Evolutionary conservation across 208 protist species (phyloP).

Genomic region (Balamuthia mandrillaris): DNA sequence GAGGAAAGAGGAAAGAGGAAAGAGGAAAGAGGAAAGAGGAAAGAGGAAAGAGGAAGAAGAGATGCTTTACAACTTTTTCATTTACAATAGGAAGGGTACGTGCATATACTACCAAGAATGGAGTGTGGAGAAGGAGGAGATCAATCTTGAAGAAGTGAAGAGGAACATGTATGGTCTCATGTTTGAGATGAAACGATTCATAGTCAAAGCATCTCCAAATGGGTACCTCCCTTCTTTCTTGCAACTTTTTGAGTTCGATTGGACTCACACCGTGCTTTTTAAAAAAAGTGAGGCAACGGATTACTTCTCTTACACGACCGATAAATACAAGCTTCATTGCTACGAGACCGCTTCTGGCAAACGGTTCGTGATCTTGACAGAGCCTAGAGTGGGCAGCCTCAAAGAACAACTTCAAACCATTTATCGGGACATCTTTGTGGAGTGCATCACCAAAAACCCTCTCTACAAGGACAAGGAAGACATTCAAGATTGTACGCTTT

Average conservation of each 20-base stretch:
- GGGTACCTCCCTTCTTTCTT: constrained; percentile 22
- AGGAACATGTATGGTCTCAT: constrained; percentile 55
- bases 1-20: too few species aligned
- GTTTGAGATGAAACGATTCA: constrained; percentile 48
- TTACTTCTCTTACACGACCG: constrained; percentile 54
- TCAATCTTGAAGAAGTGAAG: constrained; percentile 45
- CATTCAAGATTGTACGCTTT: too few species aligned
- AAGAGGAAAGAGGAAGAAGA: too few species aligned
- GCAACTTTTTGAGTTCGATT: not conserved
- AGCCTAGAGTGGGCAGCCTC: not conserved
- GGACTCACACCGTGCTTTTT: not conserved
- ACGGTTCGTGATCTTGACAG: not conserved
- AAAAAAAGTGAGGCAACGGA: constrained; percentile 14
- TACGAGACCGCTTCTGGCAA: constrained; percentile 53
- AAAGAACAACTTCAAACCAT: not conserved
- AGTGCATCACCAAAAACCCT: not conserved
- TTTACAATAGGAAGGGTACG: constrained; percentile 45
- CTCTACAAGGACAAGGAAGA: not conserved
- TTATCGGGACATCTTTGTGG: not conserved
- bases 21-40: too few species aligned
- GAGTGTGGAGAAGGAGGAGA: constrained; percentile 28
- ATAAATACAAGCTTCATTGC: constrained; percentile 60
- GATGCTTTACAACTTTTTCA: constrained; percentile 57
- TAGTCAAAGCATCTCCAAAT: constrained; percentile 29
- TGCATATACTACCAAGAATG: constrained; percentile 61